Percentiles rank a stretch among this genome's conserved stretches.
These are phyloP conservation scores for Plasmopara halstedii DNA, from an alignment of 352 stramenopile species.

Conservation along the genomic window DNA sequence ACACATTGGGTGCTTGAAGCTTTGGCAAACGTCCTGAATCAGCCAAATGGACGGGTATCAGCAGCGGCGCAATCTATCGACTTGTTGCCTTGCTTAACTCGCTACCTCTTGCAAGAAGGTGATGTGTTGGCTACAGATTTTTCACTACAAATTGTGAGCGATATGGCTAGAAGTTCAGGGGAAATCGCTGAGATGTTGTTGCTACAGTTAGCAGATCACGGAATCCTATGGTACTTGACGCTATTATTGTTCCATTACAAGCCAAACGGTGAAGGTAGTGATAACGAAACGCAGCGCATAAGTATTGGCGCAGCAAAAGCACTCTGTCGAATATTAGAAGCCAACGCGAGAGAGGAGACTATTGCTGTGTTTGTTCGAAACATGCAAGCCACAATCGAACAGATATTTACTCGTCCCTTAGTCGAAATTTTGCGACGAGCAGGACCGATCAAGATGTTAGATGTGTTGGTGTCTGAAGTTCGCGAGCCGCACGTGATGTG, in stretches of 20 bases:
- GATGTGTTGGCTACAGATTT: constrained; percentile 64
- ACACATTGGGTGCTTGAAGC: constrained; percentile 76
- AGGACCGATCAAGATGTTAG: constrained; percentile 57
- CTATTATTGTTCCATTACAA: constrained; percentile 71
- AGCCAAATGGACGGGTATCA: constrained; percentile 72
- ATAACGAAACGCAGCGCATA: constrained; percentile 49
- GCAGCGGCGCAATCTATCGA: constrained; percentile 75
- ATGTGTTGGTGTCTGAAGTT: constrained; percentile 65
- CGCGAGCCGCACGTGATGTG: constrained; percentile 82
- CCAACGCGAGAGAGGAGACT: constrained; percentile 58
- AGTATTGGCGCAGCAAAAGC: constrained; percentile 67
- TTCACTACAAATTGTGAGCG: constrained; percentile 73
- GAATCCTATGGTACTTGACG: constrained; percentile 77
- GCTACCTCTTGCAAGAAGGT: constrained; percentile 59
- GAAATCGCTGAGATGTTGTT: constrained; percentile 80
- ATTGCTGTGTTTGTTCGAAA: constrained; percentile 69
- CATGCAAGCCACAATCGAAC: constrained; percentile 82
- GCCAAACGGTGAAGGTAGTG: constrained; percentile 20
- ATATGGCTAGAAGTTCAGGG: constrained; percentile 70
- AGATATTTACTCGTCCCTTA: constrained; percentile 67
- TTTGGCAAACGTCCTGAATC: constrained; percentile 76
- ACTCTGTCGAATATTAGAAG: constrained; percentile 58
- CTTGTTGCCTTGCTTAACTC: constrained; percentile 68
- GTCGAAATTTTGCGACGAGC: constrained; percentile 63
- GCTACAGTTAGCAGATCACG: constrained; percentile 72